phyloP scores from a whole-genome alignment of 306 rosid genomes.

The Pueraria montana region DNA sequence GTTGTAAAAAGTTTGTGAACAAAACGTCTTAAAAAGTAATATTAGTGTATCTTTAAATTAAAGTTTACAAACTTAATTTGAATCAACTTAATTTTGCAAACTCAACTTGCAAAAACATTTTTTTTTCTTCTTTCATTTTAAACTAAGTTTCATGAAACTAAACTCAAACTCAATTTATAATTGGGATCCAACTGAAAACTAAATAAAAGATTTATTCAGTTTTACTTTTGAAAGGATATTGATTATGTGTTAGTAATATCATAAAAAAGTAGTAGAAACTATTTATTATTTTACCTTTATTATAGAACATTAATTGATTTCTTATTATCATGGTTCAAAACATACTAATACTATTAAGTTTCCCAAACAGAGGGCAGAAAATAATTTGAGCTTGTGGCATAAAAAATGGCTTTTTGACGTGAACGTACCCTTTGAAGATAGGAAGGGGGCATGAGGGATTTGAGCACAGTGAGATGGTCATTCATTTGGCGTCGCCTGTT shows the following conservation, averaged over 20 bases:
- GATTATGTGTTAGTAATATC: too few species aligned
- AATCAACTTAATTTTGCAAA: too few species aligned
- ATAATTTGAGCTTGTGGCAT: background rate
- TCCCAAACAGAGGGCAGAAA: background rate
- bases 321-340: too few species aligned
- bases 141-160: too few species aligned
- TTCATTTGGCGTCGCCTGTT: conserved; percentile 90
- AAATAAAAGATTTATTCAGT: too few species aligned
- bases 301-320: too few species aligned
- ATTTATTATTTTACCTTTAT: too few species aligned
- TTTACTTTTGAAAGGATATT: background rate
- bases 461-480: conserved; percentile 85
- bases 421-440: conserved; percentile 73
- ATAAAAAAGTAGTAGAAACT: too few species aligned
- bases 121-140: too few species aligned
- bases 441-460: conserved; percentile 80
- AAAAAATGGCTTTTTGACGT: conserved; percentile 39
- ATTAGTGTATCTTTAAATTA: background rate
- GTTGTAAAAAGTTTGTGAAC: background rate
- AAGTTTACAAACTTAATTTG: background rate
- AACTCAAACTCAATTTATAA: background rate
- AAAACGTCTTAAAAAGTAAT: background rate
- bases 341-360: too few species aligned
- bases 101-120: too few species aligned
- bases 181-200: too few species aligned